Evolutionary conservation across 768 basidiomycete species (phyloP).

Genomic region (Calocybe gangraenosa): DNA sequence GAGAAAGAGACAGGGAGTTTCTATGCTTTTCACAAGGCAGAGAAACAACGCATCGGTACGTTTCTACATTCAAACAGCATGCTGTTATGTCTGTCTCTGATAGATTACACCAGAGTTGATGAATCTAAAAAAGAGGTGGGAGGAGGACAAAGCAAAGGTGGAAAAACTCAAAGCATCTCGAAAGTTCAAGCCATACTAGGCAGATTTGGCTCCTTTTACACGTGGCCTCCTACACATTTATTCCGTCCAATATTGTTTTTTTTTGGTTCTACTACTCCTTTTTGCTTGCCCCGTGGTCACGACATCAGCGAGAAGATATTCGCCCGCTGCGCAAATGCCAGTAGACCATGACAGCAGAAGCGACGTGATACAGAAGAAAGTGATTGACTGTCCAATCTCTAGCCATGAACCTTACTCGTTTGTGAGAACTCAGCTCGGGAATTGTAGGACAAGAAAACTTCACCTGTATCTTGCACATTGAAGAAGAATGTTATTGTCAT

Average conservation of each 20-base stretch:
- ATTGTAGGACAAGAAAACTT: too few relatives aligned
- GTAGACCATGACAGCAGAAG: slow-evolving; percentile 76
- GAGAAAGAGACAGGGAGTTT: slow-evolving; percentile 73
- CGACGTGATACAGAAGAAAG: slow-evolving; percentile 82
- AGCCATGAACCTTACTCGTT: slow-evolving; percentile 67
- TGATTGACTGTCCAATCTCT: slow-evolving; percentile 86
- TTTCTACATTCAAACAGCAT: slow-evolving; percentile 14
- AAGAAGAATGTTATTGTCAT: slow-evolving; percentile 86
- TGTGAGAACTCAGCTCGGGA: too few relatives aligned
- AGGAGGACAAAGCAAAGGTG: slow-evolving; percentile 83
- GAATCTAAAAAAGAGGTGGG: slow-evolving; percentile 79
- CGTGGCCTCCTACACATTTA: too few relatives aligned
- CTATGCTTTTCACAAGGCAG: slow-evolving; percentile 88
- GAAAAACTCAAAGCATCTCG: slow-evolving; percentile 75
- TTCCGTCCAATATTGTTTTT: too few relatives aligned
- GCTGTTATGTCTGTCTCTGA: too few relatives aligned
- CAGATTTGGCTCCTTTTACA: too few relatives aligned
- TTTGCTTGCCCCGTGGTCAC: too few relatives aligned
- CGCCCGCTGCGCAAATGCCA: slow-evolving; percentile 69
- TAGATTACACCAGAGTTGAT: slow-evolving; percentile 47
- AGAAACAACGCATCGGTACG: slow-evolving; percentile 81
- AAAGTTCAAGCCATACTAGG: slow-evolving; percentile 84
- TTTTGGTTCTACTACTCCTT: too few relatives aligned
- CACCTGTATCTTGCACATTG: slow-evolving; percentile 76
- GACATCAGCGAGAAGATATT: slow-evolving; percentile 59